These are phyloP conservation scores for Phytophthora chlamydospora DNA, from an alignment of 352 stramenopile species.

Conservation along the genomic window DNA sequence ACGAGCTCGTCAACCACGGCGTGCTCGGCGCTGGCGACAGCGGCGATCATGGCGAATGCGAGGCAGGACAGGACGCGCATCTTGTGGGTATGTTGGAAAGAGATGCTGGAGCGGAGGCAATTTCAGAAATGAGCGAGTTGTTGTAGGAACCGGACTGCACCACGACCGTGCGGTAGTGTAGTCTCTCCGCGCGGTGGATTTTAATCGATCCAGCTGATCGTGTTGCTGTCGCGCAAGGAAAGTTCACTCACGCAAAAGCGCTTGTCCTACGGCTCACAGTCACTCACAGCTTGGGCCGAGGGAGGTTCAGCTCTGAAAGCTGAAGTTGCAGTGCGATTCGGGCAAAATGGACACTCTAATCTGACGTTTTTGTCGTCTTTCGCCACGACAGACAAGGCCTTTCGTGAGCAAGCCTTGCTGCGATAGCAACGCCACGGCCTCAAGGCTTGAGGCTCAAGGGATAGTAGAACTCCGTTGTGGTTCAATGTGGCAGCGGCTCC, in stretches of 20 bases:
- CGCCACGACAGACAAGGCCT: not conserved
- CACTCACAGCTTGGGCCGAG: not conserved
- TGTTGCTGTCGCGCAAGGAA: slow-evolving; percentile 16
- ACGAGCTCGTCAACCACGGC: slow-evolving; percentile 19
- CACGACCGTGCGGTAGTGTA: slow-evolving; percentile 6
- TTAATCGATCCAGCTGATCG: slow-evolving; percentile 29
- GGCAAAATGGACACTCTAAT: not conserved
- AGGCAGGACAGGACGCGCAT: slow-evolving; percentile 32
- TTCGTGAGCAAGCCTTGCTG: not conserved
- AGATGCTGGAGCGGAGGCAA: slow-evolving; percentile 5
- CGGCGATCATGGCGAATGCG: slow-evolving; percentile 17
- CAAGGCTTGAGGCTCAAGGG: no score
- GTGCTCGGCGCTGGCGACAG: slow-evolving; percentile 20
- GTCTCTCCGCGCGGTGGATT: slow-evolving; percentile 23
- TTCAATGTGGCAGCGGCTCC: no score
- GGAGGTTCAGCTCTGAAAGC: not conserved
- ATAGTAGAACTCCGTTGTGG: no score
- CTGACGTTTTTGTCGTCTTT: not conserved
- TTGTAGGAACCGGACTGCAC: slow-evolving; percentile 15
- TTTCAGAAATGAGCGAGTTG: slow-evolving; percentile 26
- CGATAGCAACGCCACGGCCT: not conserved
- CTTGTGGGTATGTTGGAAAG: not conserved
- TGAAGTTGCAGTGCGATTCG: not conserved
- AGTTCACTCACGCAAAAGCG: slow-evolving; percentile 6
- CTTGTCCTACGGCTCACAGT: not conserved